Evolutionary conservation across 192 early-diverging fungal species (phyloP), one percentile per base, ranked within the genome.

Genomic region (Mortierella antarctica): DNA sequence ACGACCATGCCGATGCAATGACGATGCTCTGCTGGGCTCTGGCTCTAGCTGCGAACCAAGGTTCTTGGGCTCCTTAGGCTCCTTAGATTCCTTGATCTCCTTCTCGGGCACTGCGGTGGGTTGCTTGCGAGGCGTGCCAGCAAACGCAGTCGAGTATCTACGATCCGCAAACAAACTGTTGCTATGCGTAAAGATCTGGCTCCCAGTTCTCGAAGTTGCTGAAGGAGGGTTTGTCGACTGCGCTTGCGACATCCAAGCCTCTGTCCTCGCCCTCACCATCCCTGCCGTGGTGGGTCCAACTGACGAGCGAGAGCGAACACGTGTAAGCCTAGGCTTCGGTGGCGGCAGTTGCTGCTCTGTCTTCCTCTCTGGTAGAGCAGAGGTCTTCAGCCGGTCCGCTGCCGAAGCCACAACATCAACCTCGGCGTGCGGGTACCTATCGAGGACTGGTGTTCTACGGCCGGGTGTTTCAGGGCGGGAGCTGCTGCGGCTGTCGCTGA

Each of bases 231-330:
- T 59, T 6, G 57, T 5, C 13, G 57, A 41, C 20, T 80, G 55
- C 0, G 64, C 59, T n/a, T 79, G 76, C 21, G 65, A 67, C 77
- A 80, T 71, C 52, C 58, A 80, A 8, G 77, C 70, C 46, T 80
- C 65, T 4, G 69, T 80, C 15, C 70, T 71, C 20, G 77, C 77
- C 45, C 57, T 66, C 12, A 80, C 70, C 45, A 66, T 50, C 4
- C 64, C 69, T 7, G 60, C 12, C 7, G 69, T 53, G 10, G 65
- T 23, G 14, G 76, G 57, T 7, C 62, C 61, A 14, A 64, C 77
- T 21, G 70, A 60, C 7, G 77, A 72, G 4, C 65, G 70, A 41
- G 77, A 80, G 12, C 77, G 57, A 18, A 31, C 54, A 23, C 77
- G 77, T 13, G 48, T 57, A 2, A 57, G 14, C 1, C 20, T 45